Evolutionary conservation across 2,329 filamentous ascomycete genomes (phyloP).

Genomic region (Daldinia sp.): DNA sequence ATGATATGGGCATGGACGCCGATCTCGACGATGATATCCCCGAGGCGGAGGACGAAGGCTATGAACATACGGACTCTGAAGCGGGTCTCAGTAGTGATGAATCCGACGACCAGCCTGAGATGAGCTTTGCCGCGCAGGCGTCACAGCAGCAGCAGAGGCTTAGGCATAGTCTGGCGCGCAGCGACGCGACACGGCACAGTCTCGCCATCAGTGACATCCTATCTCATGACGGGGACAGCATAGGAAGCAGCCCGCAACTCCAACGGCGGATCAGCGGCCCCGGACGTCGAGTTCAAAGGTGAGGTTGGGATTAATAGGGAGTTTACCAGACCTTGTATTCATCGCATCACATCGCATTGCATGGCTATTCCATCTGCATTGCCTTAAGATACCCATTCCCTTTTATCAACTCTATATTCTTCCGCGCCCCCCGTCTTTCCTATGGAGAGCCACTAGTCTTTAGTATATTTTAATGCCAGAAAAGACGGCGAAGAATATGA

Average conservation of each 20-base stretch:
- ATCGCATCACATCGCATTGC: conserved; percentile 8
- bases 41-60: conserved; percentile 69
- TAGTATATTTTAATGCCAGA: conserved; percentile 33
- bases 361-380: neutral
- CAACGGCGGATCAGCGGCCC: conserved; percentile 41
- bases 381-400: conserved; percentile 40
- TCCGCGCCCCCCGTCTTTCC: conserved; percentile 1
- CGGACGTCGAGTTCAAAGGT: conserved; percentile 37
- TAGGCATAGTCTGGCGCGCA: conserved; percentile 51
- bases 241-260: conserved; percentile 62
- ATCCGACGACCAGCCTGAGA: conserved; percentile 49
- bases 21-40: conserved; percentile 77
- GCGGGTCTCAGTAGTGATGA: conserved; percentile 61
- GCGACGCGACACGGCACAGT: conserved; percentile 57
- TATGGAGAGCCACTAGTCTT: conserved; percentile 21
- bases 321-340: neutral
- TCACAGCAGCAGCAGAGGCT: conserved; percentile 47
- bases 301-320: neutral
- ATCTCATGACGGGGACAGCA: conserved; percentile 65
- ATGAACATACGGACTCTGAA: conserved; percentile 82
- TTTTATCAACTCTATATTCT: neutral
- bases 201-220: conserved; percentile 66
- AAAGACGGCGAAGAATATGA: conserved; percentile 36
- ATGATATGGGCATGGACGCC: conserved; percentile 68
- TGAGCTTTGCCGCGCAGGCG: conserved; percentile 50